Percentiles rank a stretch among this genome's conserved stretches.
Evolutionary conservation across 1,284 basidiomycete species (phyloP).

Genomic region (Tremellales sp.): DNA sequence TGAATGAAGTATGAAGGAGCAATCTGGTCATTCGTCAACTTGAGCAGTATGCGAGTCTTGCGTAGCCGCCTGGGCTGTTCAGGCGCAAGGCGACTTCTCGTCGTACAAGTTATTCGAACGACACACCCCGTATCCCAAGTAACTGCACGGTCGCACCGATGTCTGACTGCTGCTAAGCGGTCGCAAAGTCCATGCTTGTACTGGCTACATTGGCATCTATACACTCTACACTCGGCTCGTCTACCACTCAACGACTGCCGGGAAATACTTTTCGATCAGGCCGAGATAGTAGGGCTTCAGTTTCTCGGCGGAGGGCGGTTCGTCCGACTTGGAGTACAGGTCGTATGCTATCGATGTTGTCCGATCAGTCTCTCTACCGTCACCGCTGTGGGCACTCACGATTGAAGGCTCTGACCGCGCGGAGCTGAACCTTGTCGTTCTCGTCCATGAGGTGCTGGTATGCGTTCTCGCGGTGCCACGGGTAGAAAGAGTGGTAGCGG

Average conservation of each 20-base stretch:
- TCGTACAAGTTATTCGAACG: too few species aligned
- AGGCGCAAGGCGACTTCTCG: too few species aligned
- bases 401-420: slow-evolving; percentile 46
- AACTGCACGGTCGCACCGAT: too few species aligned
- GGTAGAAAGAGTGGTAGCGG: slow-evolving; percentile 90
- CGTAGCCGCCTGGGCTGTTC: too few species aligned
- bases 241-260: slow-evolving; percentile 69
- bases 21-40: too few species aligned
- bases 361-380: too few species aligned
- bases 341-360: slow-evolving; percentile 71
- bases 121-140: too few species aligned
- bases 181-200: too few species aligned
- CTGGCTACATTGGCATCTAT: not conserved
- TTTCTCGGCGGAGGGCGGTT: slow-evolving; percentile 59
- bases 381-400: too few species aligned
- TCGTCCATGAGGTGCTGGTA: slow-evolving; percentile 73
- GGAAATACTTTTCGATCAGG: slow-evolving; percentile 82
- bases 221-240: slow-evolving; percentile 2
- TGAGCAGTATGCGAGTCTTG: too few species aligned
- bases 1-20: too few species aligned
- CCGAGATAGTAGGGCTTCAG: slow-evolving; percentile 77
- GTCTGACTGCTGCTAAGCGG: too few species aligned
- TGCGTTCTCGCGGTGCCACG: slow-evolving; percentile 84
- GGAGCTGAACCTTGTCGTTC: slow-evolving; percentile 48
- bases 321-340: slow-evolving; percentile 82